phyloP scores from a whole-genome alignment of 345 rosid genomes.

The Salix brachista region DNA sequence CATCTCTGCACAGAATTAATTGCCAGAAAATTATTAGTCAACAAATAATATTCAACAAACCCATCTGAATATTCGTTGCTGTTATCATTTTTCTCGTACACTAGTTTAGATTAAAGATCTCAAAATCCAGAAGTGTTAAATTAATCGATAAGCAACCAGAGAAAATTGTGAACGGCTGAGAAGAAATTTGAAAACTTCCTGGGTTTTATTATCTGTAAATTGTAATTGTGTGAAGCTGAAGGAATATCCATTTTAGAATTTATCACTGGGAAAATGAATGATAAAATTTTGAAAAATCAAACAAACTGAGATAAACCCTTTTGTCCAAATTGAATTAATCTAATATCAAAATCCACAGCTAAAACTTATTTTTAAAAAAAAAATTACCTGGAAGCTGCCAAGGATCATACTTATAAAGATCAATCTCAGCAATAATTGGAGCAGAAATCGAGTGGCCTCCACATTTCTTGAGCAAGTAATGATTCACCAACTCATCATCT shows the following conservation, averaged over 20 bases:
- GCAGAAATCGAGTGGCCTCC: constrained; percentile 46
- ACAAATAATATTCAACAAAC: not conserved
- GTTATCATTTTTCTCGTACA: not conserved
- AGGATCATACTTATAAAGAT: constrained; percentile 80
- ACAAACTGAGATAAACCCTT: not conserved
- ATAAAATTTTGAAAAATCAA: not conserved
- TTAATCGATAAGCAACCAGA: not conserved
- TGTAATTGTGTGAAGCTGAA: not conserved
- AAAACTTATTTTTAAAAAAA: not conserved
- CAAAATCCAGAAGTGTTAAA: not conserved
- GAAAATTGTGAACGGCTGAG: not conserved
- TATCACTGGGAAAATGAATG: not conserved
- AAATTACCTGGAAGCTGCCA: constrained; percentile 88
- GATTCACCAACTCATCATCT: constrained; percentile 80
- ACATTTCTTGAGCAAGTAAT: constrained; percentile 68
- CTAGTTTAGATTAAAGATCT: not conserved
- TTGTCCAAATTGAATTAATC: not conserved
- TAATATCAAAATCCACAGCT: not conserved
- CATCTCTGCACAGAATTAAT: constrained; percentile 36
- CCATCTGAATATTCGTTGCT: not conserved
- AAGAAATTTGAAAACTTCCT: not conserved
- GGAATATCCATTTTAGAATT: not conserved
- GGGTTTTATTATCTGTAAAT: not conserved
- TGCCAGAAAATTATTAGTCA: not conserved
- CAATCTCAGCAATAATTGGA: constrained; percentile 78